These are phyloP conservation scores for Huntiella savannae DNA, from an alignment of 2,329 filamentous ascomycete species.

Conservation along the genomic window DNA sequence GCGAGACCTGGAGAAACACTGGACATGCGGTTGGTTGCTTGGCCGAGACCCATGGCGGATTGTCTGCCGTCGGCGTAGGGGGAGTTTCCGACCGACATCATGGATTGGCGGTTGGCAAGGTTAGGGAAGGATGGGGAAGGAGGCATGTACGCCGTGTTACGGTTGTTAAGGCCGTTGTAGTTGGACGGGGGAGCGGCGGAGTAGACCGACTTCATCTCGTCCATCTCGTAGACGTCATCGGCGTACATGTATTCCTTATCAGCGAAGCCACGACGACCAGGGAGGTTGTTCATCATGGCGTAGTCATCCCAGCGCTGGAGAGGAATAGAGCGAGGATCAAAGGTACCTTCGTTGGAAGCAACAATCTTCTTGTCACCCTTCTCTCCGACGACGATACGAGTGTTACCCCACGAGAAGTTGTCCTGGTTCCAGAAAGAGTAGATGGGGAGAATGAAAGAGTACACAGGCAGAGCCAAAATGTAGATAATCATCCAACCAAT, in stretches of 20 bases:
- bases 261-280: constrained; percentile 62
- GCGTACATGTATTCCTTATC: constrained; percentile 49
- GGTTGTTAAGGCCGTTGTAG: constrained; percentile 41
- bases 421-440: constrained; percentile 99
- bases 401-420: constrained; percentile 98
- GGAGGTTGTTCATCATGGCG: constrained; percentile 66
- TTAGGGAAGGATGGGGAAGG: constrained; percentile 58
- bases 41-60: constrained; percentile 43
- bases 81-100: constrained; percentile 43
- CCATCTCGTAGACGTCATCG: constrained; percentile 79
- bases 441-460: constrained; percentile 73
- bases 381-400: constrained; percentile 88
- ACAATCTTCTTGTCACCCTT: constrained; percentile 82
- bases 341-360: constrained; percentile 65
- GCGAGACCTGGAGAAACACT: constrained; percentile 28
- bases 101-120: constrained; percentile 44
- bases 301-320: constrained; percentile 97
- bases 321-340: constrained; percentile 82
- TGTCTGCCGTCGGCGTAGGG: constrained; percentile 40
- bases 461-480: constrained; percentile 84
- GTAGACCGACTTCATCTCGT: constrained; percentile 93
- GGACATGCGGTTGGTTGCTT: constrained; percentile 27
- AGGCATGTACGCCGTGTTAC: constrained; percentile 53
- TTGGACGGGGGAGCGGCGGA: constrained; percentile 80
- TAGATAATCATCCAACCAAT: constrained; percentile 99